Conservation (phyloP, 148 eudicot genomes). For the Hydrangea macrophylla region DNA sequence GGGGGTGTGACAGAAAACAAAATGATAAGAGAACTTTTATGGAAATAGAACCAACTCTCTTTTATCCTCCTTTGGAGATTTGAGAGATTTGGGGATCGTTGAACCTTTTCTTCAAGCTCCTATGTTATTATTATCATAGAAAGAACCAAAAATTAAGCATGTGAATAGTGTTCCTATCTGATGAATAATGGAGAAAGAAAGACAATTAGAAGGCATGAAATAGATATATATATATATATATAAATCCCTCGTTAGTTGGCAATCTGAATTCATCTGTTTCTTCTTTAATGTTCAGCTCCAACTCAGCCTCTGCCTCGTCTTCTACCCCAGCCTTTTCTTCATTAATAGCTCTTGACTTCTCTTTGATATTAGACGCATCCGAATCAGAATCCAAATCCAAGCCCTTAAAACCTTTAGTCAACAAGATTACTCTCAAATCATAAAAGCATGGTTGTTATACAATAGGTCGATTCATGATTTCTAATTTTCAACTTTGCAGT, state of each 20-base stretch:
- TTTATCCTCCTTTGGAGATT: conserved; percentile 79
- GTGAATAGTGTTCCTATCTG: not conserved
- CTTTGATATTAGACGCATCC: conserved; percentile 50
- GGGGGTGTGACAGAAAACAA: no score
- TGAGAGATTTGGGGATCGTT: conserved; percentile 76
- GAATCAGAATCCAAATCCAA: conserved; percentile 42
- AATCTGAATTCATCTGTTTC: conserved; percentile 67
- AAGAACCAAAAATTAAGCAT: not conserved
- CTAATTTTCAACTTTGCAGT: no score
- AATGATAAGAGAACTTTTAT: not conserved
- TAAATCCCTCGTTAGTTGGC: conserved; percentile 58
- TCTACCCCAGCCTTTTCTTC: conserved; percentile 36
- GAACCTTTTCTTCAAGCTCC: conserved; percentile 85
- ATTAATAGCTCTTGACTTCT: conserved; percentile 38
- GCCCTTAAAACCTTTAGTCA: conserved; percentile 19
- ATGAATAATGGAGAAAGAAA: not conserved
- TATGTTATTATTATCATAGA: conserved; percentile 20
- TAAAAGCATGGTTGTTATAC: no score
- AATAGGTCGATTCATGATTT: no score
- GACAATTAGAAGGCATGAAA: conserved; percentile 1
- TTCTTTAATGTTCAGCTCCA: conserved; percentile 53
- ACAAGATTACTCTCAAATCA: not conserved
- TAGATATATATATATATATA: no score
- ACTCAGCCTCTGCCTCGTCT: conserved; percentile 54
- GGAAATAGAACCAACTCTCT: conserved; percentile 54